Conservation (phyloP, 75 land plant species). For the Cunninghamia lanceolata region DNA sequence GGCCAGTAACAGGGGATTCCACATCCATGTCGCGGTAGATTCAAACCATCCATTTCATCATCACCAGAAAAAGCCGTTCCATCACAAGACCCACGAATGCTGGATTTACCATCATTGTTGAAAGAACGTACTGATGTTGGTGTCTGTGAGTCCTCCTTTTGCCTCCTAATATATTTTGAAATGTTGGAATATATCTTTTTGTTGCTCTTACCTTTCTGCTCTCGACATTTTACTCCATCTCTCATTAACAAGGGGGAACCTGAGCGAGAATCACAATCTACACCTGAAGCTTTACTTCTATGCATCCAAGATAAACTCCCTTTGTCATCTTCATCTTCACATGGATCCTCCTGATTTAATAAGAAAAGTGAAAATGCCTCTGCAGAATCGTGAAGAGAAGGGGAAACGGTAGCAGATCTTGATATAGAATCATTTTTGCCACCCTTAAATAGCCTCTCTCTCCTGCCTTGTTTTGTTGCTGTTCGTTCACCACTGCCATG, state of each 20-base stretch:
- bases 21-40: slow-evolving; percentile 63
- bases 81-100: slow-evolving; percentile 46
- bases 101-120: slow-evolving; percentile 27
- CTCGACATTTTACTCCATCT: neutral
- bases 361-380: slow-evolving; percentile 12
- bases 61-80: slow-evolving; percentile 45
- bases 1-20: slow-evolving; percentile 74
- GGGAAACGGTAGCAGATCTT: neutral
- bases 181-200: slow-evolving; percentile 22
- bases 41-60: slow-evolving; percentile 48
- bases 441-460: neutral
- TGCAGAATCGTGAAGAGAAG: slow-evolving; percentile 1
- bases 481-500: neutral
- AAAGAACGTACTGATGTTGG: slow-evolving; percentile 54
- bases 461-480: neutral
- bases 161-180: slow-evolving; percentile 24
- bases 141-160: slow-evolving; percentile 45
- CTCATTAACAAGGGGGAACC: slow-evolving; percentile 21
- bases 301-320: slow-evolving; percentile 1
- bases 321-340: slow-evolving; percentile 23
- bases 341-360: slow-evolving; percentile 15
- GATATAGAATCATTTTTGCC: neutral
- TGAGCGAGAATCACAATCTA: slow-evolving; percentile 10
- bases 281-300: slow-evolving; percentile 2
- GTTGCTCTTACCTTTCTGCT: neutral